phyloP scores from a whole-genome alignment of 495 filamentous ascomycete genomes.

The Penicillium manginii region DNA sequence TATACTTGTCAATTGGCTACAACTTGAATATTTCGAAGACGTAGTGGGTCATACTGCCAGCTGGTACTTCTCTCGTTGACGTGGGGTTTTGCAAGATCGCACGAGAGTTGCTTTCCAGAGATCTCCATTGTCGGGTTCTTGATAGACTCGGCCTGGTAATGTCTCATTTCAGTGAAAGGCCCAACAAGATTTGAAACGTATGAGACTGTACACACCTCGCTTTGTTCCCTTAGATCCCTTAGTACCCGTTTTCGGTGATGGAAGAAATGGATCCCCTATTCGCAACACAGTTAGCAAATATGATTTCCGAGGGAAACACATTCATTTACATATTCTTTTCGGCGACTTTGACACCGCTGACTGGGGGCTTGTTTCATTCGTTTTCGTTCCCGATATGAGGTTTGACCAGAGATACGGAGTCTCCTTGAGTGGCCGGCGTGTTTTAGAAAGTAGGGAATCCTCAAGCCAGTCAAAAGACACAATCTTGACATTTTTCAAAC shows the following conservation, averaged over 20 bases:
- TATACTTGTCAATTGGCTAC: not conserved
- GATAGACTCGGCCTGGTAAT: not conserved
- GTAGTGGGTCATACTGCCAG: slow-evolving; percentile 31
- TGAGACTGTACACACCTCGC: not conserved
- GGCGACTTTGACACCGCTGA: not conserved
- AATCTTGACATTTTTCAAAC: slow-evolving; percentile 48
- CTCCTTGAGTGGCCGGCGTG: slow-evolving; percentile 40
- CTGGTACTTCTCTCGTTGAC: slow-evolving; percentile 30
- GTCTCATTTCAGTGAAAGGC: not conserved
- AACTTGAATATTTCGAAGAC: not conserved
- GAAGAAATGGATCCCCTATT: not conserved
- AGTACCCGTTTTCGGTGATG: not conserved
- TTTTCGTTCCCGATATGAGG: slow-evolving; percentile 31
- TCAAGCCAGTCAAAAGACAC: slow-evolving; percentile 67
- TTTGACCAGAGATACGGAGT: slow-evolving; percentile 49
- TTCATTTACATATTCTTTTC: not conserved
- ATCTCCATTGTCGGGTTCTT: slow-evolving; percentile 7
- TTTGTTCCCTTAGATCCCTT: not conserved
- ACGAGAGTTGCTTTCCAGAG: slow-evolving; percentile 17
- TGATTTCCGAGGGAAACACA: not conserved
- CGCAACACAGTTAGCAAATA: not conserved
- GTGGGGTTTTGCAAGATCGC: not conserved
- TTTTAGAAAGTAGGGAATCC: slow-evolving; percentile 47
- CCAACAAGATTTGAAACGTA: not conserved
- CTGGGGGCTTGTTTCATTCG: slow-evolving; percentile 9